Conservation (phyloP, 139 green algal species). For the Diplosphaera chodatii region DNA sequence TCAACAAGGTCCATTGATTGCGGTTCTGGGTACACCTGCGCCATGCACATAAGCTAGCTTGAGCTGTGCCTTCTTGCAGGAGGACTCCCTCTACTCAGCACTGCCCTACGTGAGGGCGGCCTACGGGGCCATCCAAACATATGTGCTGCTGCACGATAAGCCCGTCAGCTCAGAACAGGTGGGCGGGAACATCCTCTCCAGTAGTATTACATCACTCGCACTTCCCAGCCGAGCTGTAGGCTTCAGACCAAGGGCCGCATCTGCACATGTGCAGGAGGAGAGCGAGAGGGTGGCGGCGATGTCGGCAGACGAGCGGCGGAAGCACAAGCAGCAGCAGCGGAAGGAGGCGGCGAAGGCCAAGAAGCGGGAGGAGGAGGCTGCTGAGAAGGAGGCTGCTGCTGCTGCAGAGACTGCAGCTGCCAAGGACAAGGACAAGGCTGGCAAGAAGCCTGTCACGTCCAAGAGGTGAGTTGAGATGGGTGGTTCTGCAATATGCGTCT, state of each 20-base stretch:
- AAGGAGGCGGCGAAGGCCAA: slow-evolving; percentile 17
- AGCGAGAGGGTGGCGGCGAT: slow-evolving; percentile 49
- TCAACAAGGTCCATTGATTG: background rate
- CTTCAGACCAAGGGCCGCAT: too few species aligned
- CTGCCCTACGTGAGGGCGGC: slow-evolving; percentile 47
- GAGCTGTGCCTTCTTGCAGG: background rate
- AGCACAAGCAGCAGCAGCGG: slow-evolving; percentile 44
- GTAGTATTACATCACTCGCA: too few species aligned
- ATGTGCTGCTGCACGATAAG: slow-evolving; percentile 64
- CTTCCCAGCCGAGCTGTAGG: too few species aligned
- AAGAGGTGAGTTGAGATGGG: background rate
- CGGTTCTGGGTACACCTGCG: background rate
- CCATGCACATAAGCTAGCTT: too few species aligned
- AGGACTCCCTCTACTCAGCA: slow-evolving; percentile 64
- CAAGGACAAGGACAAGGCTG: slow-evolving; percentile 30
- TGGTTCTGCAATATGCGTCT: too few species aligned
- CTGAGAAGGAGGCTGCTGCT: slow-evolving; percentile 27
- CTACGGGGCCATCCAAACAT: slow-evolving; percentile 56
- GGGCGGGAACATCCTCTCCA: too few species aligned
- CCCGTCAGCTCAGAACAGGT: slow-evolving; percentile 7
- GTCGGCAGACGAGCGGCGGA: slow-evolving; percentile 68
- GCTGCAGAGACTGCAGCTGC: slow-evolving; percentile 20
- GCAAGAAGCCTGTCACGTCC: slow-evolving; percentile 16
- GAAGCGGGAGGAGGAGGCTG: slow-evolving; percentile 42
- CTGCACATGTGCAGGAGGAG: slow-evolving; percentile 36